Conservation (phyloP, 2,329 filamentous ascomycete species). For the Fusarium nygamai region DNA sequence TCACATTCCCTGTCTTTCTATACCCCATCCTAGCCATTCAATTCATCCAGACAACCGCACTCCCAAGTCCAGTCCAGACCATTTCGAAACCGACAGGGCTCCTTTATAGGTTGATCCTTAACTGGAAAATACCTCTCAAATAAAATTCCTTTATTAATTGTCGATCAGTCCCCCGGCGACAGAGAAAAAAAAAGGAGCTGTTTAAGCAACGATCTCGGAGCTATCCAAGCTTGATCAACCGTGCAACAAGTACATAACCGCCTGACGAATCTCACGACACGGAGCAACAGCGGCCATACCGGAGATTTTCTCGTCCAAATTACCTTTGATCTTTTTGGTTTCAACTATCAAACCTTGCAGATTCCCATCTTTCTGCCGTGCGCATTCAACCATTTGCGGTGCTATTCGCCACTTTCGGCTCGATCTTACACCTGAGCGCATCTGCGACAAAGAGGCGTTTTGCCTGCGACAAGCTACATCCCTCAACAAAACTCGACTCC, state of each 20-base stretch:
- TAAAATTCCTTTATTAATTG: slow-evolving; percentile 5
- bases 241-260: slow-evolving; percentile 29
- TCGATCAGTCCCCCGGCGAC: background rate
- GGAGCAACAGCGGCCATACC: slow-evolving; percentile 25
- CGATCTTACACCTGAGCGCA: slow-evolving; percentile 33
- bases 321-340: background rate
- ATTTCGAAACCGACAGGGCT: slow-evolving; percentile 25
- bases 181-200: slow-evolving; percentile 10
- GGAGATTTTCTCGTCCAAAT: slow-evolving; percentile 34
- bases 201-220: slow-evolving; percentile 35
- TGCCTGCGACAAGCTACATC: slow-evolving; percentile 36
- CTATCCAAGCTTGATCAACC: slow-evolving; percentile 38
- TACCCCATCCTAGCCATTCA: slow-evolving; percentile 10
- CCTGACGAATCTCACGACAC: slow-evolving; percentile 42
- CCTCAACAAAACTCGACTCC: slow-evolving; percentile 32
- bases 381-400: slow-evolving; percentile 18
- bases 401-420: slow-evolving; percentile 24
- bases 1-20: slow-evolving; percentile 30
- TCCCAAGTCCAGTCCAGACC: slow-evolving; percentile 12
- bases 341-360: slow-evolving; percentile 3
- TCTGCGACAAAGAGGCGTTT: slow-evolving; percentile 45
- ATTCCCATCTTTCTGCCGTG: background rate
- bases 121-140: slow-evolving; percentile 17
- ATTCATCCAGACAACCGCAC: slow-evolving; percentile 19
- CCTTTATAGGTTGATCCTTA: slow-evolving; percentile 20